Evolutionary conservation across 2,329 filamentous ascomycete genomes (phyloP).

Genomic region (Apiospora phragmitis): DNA sequence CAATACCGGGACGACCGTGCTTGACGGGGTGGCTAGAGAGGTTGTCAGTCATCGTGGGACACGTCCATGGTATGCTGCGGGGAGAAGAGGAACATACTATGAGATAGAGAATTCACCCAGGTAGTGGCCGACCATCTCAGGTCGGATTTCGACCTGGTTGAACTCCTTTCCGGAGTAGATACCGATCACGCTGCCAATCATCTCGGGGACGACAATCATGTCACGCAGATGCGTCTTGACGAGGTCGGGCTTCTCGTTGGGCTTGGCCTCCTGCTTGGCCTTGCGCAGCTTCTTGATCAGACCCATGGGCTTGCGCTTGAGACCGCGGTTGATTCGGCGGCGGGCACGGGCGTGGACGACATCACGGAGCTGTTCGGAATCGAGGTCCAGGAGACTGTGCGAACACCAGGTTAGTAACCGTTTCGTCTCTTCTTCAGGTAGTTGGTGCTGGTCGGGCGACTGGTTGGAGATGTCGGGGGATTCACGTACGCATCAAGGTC

Average conservation of each 20-base stretch:
- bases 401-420: constrained; percentile 19
- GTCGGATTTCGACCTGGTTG: constrained; percentile 99
- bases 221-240: constrained; percentile 99
- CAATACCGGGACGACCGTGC: constrained; percentile 99
- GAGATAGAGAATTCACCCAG: constrained; percentile 99
- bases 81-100: constrained; percentile 66
- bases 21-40: constrained; percentile 91
- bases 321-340: constrained; percentile 98
- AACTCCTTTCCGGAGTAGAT: constrained; percentile 99
- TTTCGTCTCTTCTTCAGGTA: background rate
- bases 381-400: constrained; percentile 92
- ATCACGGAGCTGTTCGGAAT: constrained; percentile 97
- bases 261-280: constrained; percentile 97
- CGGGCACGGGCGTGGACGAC: constrained; percentile 98
- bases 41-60: constrained; percentile 46
- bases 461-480: background rate
- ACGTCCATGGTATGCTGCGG: background rate
- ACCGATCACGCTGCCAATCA: constrained; percentile 98
- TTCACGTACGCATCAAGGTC: constrained; percentile 95
- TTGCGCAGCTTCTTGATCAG: constrained; percentile 99
- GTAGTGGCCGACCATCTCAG: constrained; percentile 99
- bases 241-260: constrained; percentile 99
- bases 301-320: constrained; percentile 99
- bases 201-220: constrained; percentile 99
- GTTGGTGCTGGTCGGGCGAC: background rate